Evolutionary conservation across 208 protist genomes (phyloP).

Genomic region (Wallacemonas sp.): DNA sequence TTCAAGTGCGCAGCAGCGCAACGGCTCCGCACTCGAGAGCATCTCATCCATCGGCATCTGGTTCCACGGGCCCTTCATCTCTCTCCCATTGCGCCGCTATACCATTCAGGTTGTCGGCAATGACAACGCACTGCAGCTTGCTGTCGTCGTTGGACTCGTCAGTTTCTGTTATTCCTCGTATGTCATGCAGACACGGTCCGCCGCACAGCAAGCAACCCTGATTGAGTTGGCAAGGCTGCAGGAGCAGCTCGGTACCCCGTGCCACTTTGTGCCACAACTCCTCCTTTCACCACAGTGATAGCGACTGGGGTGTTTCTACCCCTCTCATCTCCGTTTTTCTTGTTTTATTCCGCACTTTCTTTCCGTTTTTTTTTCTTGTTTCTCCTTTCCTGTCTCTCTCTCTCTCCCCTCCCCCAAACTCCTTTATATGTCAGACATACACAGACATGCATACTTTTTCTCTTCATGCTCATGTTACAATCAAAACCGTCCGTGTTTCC

Average conservation of each 20-base stretch:
- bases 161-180: slow-evolving; percentile 81
- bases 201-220: slow-evolving; percentile 48
- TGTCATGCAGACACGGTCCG: slow-evolving; percentile 57
- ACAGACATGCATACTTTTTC: too few relatives aligned
- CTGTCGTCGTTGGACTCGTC: slow-evolving; percentile 58
- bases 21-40: slow-evolving; percentile 55
- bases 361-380: neutral
- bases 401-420: neutral
- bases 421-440: too few relatives aligned
- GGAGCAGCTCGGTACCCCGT: slow-evolving; percentile 41
- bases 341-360: slow-evolving; percentile 22
- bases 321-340: neutral
- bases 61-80: slow-evolving; percentile 59
- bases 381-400: slow-evolving; percentile 3
- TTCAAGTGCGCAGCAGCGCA: slow-evolving; percentile 18
- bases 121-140: slow-evolving; percentile 38
- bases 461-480: too few relatives aligned
- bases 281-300: slow-evolving; percentile 35
- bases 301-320: too few relatives aligned
- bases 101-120: slow-evolving; percentile 38
- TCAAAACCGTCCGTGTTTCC: too few relatives aligned
- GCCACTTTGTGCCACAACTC: slow-evolving; percentile 59
- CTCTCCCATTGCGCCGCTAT: slow-evolving; percentile 68
- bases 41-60: slow-evolving; percentile 75
- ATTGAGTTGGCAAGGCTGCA: slow-evolving; percentile 43